Percentiles rank a stretch among this genome's conserved stretches.
phyloP scores from a whole-genome alignment of 805 yeast genomes.

The Dipodascopsis tothii region DNA sequence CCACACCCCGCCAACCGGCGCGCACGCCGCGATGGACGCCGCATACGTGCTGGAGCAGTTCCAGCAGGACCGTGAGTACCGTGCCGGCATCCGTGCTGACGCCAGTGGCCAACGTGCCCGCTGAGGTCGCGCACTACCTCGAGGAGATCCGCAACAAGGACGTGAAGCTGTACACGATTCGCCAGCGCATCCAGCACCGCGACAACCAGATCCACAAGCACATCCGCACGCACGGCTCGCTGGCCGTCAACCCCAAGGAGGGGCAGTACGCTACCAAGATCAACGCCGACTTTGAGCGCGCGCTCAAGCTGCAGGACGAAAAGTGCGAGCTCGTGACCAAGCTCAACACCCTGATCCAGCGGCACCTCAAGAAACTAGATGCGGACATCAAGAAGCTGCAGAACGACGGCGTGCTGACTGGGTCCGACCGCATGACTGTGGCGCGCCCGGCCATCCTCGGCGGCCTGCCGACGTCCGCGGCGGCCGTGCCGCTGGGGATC shows the following conservation, averaged over 20 bases:
- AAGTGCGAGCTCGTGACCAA: conserved; percentile 76
- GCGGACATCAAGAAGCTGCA: conserved; percentile 69
- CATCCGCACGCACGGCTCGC: conserved; percentile 74
- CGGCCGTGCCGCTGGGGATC: no score
- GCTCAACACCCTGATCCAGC: conserved; percentile 57
- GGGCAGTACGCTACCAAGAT: conserved; percentile 56
- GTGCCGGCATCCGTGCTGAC: neutral
- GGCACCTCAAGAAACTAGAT: conserved; percentile 67
- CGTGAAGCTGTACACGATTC: conserved; percentile 52
- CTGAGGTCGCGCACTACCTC: conserved; percentile 71
- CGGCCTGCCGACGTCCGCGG: neutral
- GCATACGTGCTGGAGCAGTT: conserved; percentile 74
- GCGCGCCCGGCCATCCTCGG: neutral
- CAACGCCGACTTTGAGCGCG: conserved; percentile 55
- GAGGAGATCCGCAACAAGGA: conserved; percentile 74
- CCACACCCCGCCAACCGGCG: no score
- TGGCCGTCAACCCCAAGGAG: conserved; percentile 76
- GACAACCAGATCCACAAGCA: conserved; percentile 79
- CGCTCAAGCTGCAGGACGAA: conserved; percentile 60
- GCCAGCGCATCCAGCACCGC: conserved; percentile 57
- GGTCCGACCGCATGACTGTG: neutral
- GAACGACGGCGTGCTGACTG: conserved; percentile 68
- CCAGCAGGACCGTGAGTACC: conserved; percentile 35
- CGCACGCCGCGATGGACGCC: conserved; percentile 83
- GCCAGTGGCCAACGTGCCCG: conserved; percentile 67